These are phyloP conservation scores for Fonsecaea pedrosoi DNA, from an alignment of 2,329 filamentous ascomycete genomes.

Conservation along the genomic window DNA sequence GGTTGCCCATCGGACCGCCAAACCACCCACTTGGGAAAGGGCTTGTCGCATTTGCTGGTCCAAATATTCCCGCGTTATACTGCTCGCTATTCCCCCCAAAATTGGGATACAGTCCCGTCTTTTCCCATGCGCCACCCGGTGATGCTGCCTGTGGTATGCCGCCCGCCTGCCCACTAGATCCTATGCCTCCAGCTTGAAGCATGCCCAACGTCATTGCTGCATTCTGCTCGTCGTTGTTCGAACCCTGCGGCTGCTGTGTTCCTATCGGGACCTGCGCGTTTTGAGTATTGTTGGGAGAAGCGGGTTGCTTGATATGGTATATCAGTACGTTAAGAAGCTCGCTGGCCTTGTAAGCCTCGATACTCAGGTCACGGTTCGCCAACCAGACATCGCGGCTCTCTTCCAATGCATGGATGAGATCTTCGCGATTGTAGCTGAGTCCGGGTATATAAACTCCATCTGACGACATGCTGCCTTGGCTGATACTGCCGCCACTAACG, in stretches of 20 bases:
- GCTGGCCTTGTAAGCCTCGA: conserved; percentile 89
- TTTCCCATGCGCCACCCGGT: conserved; percentile 42
- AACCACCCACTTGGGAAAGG: conserved; percentile 62
- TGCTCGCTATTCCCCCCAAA: conserved; percentile 15
- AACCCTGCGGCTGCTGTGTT: conserved; percentile 22
- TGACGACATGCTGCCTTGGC: conserved; percentile 31
- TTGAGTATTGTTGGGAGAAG: conserved; percentile 38
- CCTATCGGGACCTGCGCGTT: conserved; percentile 21
- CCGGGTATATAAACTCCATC: conserved; percentile 36
- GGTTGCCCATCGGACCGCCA: conserved; percentile 61
- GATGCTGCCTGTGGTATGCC: conserved; percentile 43
- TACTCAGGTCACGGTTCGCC: conserved; percentile 74
- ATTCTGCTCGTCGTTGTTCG: conserved; percentile 65
- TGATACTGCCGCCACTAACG: conserved; percentile 37
- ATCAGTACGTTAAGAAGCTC: conserved; percentile 84
- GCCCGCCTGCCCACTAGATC: conserved; percentile 36
- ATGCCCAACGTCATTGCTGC: conserved; percentile 75
- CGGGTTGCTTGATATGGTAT: conserved; percentile 66
- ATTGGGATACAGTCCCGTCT: conserved; percentile 27
- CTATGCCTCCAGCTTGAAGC: conserved; percentile 55
- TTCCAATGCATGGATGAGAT: conserved; percentile 79
- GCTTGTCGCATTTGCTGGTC: conserved; percentile 54
- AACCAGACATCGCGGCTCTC: conserved; percentile 80
- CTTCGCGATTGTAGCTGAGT: conserved; percentile 56
- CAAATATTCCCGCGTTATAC: conserved; percentile 32